Percentiles rank a stretch among this genome's conserved stretches.
Conservation (phyloP, 106 monocot species). For the Dioscorea zingiberensis region DNA sequence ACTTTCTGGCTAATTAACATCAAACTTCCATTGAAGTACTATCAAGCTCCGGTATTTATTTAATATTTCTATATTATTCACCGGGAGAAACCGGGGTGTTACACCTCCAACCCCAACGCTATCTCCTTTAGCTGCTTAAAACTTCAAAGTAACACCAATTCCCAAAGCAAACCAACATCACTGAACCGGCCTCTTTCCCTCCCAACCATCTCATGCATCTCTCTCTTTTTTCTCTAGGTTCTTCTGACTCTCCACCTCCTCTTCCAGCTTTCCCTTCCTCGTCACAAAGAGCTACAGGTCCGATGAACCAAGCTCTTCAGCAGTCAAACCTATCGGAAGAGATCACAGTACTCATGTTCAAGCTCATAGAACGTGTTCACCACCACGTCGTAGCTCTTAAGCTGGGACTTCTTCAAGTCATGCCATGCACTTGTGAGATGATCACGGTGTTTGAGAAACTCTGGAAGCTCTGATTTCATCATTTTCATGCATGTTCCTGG, state of each 20-base stretch:
- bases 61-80: too few species aligned
- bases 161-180: background rate
- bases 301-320: too few species aligned
- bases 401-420: background rate
- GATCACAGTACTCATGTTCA: too few species aligned
- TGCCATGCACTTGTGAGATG: background rate
- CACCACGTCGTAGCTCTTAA: background rate
- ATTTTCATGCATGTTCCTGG: background rate
- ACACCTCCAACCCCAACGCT: background rate
- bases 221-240: background rate
- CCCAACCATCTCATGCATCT: conserved; percentile 11
- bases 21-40: too few species aligned
- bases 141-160: background rate
- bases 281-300: conserved; percentile 11
- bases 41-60: too few species aligned
- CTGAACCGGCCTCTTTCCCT: background rate
- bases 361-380: too few species aligned
- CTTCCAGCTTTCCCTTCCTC: conserved; percentile 5
- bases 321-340: too few species aligned
- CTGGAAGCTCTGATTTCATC: background rate
- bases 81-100: too few species aligned
- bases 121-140: background rate
- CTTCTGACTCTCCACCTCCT: background rate
- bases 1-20: too few species aligned
- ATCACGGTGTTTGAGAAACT: background rate